Conservation (phyloP, 2,329 filamentous ascomycete genomes). For the Remersonia thermophila region DNA sequence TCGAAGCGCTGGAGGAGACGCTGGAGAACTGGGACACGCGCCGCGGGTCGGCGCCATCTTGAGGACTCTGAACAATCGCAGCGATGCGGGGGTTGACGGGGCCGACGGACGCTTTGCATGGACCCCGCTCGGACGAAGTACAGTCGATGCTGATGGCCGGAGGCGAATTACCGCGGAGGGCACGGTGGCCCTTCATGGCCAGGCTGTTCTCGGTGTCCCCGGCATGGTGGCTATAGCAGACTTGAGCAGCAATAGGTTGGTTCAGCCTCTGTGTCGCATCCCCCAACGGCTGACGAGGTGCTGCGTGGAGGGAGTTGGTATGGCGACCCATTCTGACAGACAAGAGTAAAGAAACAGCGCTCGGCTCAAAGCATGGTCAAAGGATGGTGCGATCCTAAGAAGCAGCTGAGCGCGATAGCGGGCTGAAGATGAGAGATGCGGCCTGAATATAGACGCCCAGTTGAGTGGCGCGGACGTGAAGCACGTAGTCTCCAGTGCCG, state of each 20-base stretch:
- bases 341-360: no score
- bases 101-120: no score
- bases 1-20: conserved; percentile 23
- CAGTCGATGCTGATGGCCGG: conserved; percentile 1
- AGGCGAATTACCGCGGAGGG: not conserved
- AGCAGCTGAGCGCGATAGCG: no score
- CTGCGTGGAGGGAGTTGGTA: conserved; percentile 8
- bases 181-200: no score
- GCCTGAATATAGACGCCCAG: no score
- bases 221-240: conserved; percentile 4
- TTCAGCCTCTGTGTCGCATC: conserved; percentile 21
- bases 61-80: conserved; percentile 22
- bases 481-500: no score
- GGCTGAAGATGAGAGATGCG: no score
- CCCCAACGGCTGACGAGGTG: conserved; percentile 19
- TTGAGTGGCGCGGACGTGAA: no score
- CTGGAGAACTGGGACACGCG: conserved; percentile 28
- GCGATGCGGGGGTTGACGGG: conserved; percentile 18
- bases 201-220: conserved; percentile 7
- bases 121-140: no score
- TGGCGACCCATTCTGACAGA: conserved; percentile 17
- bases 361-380: no score
- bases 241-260: conserved; percentile 12
- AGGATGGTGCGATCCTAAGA: no score
- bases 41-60: conserved; percentile 19